Evolutionary conservation across 495 filamentous ascomycete species (phyloP).

Genomic region (Letharia columbiana): DNA sequence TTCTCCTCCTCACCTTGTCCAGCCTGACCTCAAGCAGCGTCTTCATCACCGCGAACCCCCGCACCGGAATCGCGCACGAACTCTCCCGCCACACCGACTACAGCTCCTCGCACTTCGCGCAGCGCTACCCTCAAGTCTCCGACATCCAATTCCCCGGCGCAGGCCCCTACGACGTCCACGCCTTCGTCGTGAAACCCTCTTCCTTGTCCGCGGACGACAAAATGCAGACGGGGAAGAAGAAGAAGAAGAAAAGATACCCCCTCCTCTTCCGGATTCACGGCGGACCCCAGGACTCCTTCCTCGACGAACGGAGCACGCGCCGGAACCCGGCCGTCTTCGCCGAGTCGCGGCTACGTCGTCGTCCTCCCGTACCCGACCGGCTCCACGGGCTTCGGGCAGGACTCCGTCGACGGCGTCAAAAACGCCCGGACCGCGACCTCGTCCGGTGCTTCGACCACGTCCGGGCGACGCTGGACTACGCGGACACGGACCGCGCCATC

Average conservation of each 20-base stretch:
- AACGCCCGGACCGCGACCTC: not conserved
- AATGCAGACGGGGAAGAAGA: too few species aligned
- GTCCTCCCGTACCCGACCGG: not conserved
- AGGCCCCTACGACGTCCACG: not conserved
- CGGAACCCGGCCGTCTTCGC: not conserved
- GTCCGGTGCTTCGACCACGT: not conserved
- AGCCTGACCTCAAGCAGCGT: not conserved
- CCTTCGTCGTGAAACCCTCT: not conserved
- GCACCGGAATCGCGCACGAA: not conserved
- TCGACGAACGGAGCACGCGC: not conserved
- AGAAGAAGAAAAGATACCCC: not conserved
- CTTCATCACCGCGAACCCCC: not conserved
- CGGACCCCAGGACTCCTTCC: not conserved
- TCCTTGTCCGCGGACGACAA: not conserved
- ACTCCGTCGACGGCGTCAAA: not conserved
- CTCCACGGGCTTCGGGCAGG: not conserved
- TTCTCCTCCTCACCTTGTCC: not conserved
- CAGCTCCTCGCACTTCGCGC: not conserved
- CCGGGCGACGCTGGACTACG: not conserved
- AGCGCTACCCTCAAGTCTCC: not conserved
- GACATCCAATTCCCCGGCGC: not conserved
- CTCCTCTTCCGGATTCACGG: not conserved
- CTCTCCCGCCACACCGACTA: not conserved
- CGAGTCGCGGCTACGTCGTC: not conserved
- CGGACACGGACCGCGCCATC: not conserved